phyloP scores from a whole-genome alignment of 352 stramenopile genomes.

The Peronosclerospora sorghi region DNA sequence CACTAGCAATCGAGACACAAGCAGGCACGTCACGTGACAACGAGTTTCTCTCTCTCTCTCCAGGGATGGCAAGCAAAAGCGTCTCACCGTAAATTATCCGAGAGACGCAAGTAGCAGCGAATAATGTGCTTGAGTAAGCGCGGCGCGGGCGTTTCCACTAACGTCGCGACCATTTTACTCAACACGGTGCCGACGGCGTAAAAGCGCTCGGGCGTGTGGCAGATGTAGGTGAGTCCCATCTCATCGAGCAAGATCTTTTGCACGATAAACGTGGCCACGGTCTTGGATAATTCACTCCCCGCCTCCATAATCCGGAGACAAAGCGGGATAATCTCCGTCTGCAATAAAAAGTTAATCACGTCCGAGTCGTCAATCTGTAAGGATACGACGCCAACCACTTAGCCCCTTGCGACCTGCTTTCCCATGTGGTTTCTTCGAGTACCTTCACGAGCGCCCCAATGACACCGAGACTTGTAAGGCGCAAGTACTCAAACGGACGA shows the following conservation, averaged over 20 bases:
- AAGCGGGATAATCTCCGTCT: slow-evolving; percentile 99
- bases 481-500: slow-evolving; percentile 97
- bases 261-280: slow-evolving; percentile 98
- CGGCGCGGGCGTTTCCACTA: slow-evolving; percentile 89
- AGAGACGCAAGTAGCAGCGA: slow-evolving; percentile 94
- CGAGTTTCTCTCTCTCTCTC: no score
- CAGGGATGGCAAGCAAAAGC: no score
- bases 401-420: neutral
- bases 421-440: neutral
- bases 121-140: slow-evolving; percentile 98
- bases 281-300: slow-evolving; percentile 96
- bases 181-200: slow-evolving; percentile 88
- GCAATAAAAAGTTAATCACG: slow-evolving; percentile 98
- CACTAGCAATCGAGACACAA: slow-evolving; percentile 22
- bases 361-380: slow-evolving; percentile 94
- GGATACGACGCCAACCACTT: neutral
- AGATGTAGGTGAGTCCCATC: slow-evolving; percentile 97
- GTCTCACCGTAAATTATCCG: slow-evolving; percentile 52
- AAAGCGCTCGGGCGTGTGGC: slow-evolving; percentile 92
- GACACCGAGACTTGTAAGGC: slow-evolving; percentile 95
- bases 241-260: slow-evolving; percentile 99
- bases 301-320: slow-evolving; percentile 99
- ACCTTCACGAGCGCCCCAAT: slow-evolving; percentile 98
- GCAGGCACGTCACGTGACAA: slow-evolving; percentile 21
- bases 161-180: slow-evolving; percentile 93